Base-by-base conservation (phyloP, 2,329 filamentous ascomycete species). In the Huntiella decipiens region DNA sequence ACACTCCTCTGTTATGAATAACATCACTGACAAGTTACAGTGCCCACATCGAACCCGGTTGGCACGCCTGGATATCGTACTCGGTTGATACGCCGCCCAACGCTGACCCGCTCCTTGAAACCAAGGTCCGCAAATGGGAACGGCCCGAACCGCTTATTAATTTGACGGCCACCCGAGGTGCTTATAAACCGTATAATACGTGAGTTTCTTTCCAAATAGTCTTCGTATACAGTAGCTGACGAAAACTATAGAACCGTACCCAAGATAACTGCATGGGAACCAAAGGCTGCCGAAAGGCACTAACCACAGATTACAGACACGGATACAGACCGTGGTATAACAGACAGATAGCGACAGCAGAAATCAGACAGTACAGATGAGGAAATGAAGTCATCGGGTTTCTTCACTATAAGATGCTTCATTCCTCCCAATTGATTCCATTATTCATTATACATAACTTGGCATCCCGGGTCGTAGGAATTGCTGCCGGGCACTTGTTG, bases 21-120 rank as follows among this genome's bases (percentile, higher is more conserved):
- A n/a, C 12, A 3, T 43, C 34, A 16, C 40, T 43, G 13, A 43
- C 39, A 8, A 7, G 10, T 7, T 11, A 13, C 38, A 52, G 51
- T 37, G 74, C 75, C 49, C 84, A 95, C 46, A 82, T 95, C 56
- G 88, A 96, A 64, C 87, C 88, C 43, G 83, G 88, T 63, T 98
- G 91, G 91, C 91, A 96, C 66, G 85, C 83, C 28, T 98, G 91
- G 91, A 86, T 98, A 55, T 85, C 85, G 53, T 96, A 98, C 66
- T 68, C 78, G 65, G 79, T 94, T 56, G 86, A 96, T 63, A 82
- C 82, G 63, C 77, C 88, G 34, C 91, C 91, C 1, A 74, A 70
- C 34, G 64, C 80, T 57, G 91, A 98, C 60, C 66, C 77, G 44
- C 62, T 91, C 51, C 58, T 92, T 52, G 72, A 77, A 56, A 66